A percentile compares a stretch with the other conserved stretches of the same genome.
Evolutionary conservation across 2,329 filamentous ascomycete genomes (phyloP).

Genomic region (Colletotrichum theobromicola): DNA sequence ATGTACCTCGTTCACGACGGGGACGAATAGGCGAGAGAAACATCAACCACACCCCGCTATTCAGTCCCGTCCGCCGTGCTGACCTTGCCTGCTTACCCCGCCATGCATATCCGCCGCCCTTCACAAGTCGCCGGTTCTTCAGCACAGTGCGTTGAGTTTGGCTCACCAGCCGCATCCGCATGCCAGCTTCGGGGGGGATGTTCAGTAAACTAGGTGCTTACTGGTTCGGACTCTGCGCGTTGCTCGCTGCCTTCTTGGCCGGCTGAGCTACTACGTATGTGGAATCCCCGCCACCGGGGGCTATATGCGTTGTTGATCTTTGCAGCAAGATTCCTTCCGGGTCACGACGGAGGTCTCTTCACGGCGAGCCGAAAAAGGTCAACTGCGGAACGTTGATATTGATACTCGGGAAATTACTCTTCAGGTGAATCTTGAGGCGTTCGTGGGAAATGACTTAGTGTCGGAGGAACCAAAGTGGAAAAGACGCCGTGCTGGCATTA

Average conservation of each 20-base stretch:
- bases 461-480: not conserved
- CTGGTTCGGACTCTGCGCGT: not conserved
- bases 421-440: not conserved
- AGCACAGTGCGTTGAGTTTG: not conserved
- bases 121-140: not conserved
- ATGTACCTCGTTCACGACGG: not conserved
- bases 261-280: not conserved
- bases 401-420: not conserved
- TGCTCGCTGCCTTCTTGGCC: not conserved
- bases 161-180: not conserved
- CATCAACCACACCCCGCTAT: not conserved
- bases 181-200: not conserved
- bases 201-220: not conserved
- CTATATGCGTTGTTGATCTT: conserved; percentile 3
- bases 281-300: not conserved
- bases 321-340: not conserved
- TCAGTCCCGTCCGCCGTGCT: not conserved
- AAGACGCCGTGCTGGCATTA: not conserved
- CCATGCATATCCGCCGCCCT: not conserved
- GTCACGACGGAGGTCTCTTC: not conserved
- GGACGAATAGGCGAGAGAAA: not conserved
- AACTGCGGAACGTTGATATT: not conserved
- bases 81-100: not conserved
- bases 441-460: not conserved
- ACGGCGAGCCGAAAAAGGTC: not conserved